Conservation (phyloP, 2,329 filamentous ascomycete species). For the Trichoderma sp. region DNA sequence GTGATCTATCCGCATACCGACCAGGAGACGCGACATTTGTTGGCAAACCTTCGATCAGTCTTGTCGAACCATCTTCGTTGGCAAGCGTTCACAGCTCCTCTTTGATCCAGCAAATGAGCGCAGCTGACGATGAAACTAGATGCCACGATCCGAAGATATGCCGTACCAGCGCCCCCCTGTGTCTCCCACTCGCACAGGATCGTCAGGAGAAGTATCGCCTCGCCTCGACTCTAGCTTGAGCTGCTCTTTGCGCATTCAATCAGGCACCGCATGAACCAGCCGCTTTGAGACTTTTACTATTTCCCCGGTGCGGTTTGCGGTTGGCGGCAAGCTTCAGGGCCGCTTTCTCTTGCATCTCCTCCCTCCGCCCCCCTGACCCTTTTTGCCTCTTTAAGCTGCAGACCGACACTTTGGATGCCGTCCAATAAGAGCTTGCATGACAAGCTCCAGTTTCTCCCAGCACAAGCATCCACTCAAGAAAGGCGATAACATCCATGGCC, state of each 20-base stretch:
- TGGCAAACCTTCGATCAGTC: background rate
- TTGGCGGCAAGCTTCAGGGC: constrained; percentile 1
- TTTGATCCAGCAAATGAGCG: background rate
- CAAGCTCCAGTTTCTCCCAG: constrained; percentile 12
- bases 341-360: background rate
- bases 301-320: background rate
- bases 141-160: constrained; percentile 6
- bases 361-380: background rate
- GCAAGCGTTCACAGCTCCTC: background rate
- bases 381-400: constrained; percentile 14
- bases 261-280: background rate
- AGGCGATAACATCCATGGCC: constrained; percentile 2
- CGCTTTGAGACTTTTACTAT: background rate
- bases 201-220: constrained; percentile 6
- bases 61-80: background rate
- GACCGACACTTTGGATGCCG: constrained; percentile 18
- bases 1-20: background rate
- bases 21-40: background rate
- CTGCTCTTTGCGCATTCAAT: background rate
- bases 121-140: background rate
- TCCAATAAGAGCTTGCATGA: constrained; percentile 22
- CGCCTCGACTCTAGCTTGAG: background rate
- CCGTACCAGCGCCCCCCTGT: background rate
- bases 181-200: background rate
- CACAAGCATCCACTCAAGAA: background rate